Percentiles rank a stretch among this genome's conserved stretches.
Evolutionary conservation across 2,329 filamentous ascomycete genomes (phyloP).

Genomic region (Aureobasidium musti): DNA sequence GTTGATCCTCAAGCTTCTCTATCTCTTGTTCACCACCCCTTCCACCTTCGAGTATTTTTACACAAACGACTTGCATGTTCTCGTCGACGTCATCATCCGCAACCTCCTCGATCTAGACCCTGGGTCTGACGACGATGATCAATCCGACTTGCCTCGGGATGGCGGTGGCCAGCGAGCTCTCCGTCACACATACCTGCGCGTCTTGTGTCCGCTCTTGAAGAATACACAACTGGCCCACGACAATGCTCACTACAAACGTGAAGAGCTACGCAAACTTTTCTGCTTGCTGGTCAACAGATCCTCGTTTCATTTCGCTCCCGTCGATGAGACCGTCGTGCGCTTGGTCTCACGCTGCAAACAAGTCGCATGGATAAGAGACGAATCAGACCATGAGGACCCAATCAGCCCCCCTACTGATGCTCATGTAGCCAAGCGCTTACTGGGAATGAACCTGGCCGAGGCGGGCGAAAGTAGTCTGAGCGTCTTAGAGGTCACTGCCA

Average conservation of each 20-base stretch:
- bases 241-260: constrained; percentile 80
- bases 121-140: constrained; percentile 57
- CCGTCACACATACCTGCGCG: constrained; percentile 90
- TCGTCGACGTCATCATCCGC: constrained; percentile 92
- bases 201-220: constrained; percentile 84
- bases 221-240: constrained; percentile 87
- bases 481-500: constrained; percentile 69
- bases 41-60: constrained; percentile 98
- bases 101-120: constrained; percentile 95
- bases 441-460: constrained; percentile 71
- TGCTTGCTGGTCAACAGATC: constrained; percentile 59
- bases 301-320: constrained; percentile 71
- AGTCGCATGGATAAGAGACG: constrained; percentile 43
- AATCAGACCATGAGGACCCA: constrained; percentile 36
- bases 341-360: constrained; percentile 69
- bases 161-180: constrained; percentile 53
- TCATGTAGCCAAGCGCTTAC: constrained; percentile 54
- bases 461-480: constrained; percentile 73
- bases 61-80: constrained; percentile 91
- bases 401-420: constrained; percentile 36
- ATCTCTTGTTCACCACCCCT: constrained; percentile 89
- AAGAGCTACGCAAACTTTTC: constrained; percentile 78
- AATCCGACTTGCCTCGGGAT: constrained; percentile 30
- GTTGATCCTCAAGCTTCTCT: constrained; percentile 93
- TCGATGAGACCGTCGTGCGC: constrained; percentile 76